Conservation (phyloP, 2,329 filamentous ascomycete species). For the Fusarium sp. region DNA sequence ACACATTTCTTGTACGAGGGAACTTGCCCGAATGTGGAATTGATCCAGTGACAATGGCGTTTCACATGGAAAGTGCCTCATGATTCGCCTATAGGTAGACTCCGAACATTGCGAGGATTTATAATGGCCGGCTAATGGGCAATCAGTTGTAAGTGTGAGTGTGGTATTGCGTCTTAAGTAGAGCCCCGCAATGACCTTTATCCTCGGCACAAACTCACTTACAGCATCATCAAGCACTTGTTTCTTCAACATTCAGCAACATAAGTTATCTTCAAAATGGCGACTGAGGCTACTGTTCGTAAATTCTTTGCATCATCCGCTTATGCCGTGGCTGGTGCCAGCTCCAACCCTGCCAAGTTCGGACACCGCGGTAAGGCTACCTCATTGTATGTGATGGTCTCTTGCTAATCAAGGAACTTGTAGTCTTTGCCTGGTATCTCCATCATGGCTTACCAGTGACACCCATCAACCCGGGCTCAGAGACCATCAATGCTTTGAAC, state of each 20-base stretch:
- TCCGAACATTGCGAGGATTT: neutral
- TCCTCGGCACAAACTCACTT: constrained; percentile 14
- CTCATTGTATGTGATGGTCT: neutral
- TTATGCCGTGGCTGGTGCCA: constrained; percentile 91
- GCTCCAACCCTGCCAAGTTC: constrained; percentile 83
- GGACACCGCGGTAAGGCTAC: constrained; percentile 78
- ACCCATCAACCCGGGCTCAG: constrained; percentile 79
- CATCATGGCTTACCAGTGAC: constrained; percentile 77
- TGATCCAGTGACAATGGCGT: neutral
- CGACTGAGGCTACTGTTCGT: constrained; percentile 75
- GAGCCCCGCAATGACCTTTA: constrained; percentile 34
- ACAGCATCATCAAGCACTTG: neutral
- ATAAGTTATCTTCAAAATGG: constrained; percentile 49
- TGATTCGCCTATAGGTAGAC: neutral
- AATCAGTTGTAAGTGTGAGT: constrained; percentile 23
- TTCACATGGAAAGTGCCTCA: neutral
- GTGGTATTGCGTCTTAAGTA: constrained; percentile 7
- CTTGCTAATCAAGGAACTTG: neutral
- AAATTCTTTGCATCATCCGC: constrained; percentile 81
- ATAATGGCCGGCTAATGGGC: neutral
- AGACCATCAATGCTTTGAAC: constrained; percentile 68
- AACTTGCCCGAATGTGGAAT: constrained; percentile 41
- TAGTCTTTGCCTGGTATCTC: constrained; percentile 92
- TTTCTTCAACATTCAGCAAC: neutral
- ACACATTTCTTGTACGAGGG: neutral